Base-by-base conservation (phyloP, 225 moss, liverwort and hornwort species). In the Physcomitrium patens region DNA sequence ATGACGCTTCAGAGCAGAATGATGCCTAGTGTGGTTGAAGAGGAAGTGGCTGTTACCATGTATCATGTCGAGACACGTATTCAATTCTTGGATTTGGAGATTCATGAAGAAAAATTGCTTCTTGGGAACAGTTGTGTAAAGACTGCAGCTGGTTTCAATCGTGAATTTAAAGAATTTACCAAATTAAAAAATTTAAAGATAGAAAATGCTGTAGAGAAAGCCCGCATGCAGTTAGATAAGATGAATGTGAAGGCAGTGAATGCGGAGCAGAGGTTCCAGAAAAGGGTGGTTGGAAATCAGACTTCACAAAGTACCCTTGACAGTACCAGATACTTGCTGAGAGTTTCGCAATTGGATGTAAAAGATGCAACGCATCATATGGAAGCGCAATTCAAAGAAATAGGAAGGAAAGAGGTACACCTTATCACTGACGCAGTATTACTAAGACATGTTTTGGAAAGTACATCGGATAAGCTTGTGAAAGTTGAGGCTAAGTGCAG, bases 11-110 rank as follows among this genome's bases (percentile, higher is more conserved):
- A 82, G 56, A 76, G 72, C 57, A 26, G 27, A 63, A 75, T 69
- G 49, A 57, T 85, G 50, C 69, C 85, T 44, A 62, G 59, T 68
- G 69, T 75, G 59, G 60, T 88, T n/a, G 80, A 88, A 60, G 80
- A 82, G 71, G 87, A 85, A 70, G 75, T 88, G 22, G 60, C 42
- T 41, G 45, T 72, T 26, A 82, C 82, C 46, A 70, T 82, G 69
- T 60, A 75, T 72, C 65, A 55, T 56, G 80, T 85, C 50, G 77
- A 82, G 61, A 79, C 63, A 66, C 73, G 76, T 10, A 73, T 88
- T 58, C 83, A 78, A 69, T 62, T 42, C 51, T 74, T 85, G 44
- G 50, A 64, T 57, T 44, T 45, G 12, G 85, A 83, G 72, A 80
- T 88, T 63, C 74, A 63, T 59, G 81, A 58, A 19, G 73, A 76